Evolutionary conservation across 2,329 filamentous ascomycete genomes (phyloP).

Genomic region (Aspergillus sclerotialis): DNA sequence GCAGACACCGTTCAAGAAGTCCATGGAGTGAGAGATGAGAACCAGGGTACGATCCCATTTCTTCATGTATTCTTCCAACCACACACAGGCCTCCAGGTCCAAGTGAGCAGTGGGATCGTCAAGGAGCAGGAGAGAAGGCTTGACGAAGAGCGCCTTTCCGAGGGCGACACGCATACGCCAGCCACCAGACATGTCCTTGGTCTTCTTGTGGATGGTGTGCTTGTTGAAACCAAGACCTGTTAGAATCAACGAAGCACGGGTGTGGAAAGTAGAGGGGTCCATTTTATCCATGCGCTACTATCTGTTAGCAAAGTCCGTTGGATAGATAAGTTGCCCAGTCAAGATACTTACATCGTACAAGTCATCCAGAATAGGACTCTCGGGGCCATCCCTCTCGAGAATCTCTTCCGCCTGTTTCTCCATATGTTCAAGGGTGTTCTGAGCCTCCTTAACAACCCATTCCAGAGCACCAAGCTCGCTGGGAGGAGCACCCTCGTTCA

Average conservation of each 20-base stretch:
- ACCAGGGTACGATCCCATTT: conserved; percentile 98
- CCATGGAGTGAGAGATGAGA: conserved; percentile 94
- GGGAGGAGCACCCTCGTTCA: conserved; percentile 93
- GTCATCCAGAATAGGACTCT: conserved; percentile 83
- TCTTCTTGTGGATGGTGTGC: conserved; percentile 95
- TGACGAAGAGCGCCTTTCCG: conserved; percentile 96
- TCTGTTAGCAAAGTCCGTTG: conserved; percentile 14
- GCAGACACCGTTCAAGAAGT: conserved; percentile 99
- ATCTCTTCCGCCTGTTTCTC: conserved; percentile 85
- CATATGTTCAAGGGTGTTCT: conserved; percentile 83
- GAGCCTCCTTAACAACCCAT: conserved; percentile 93
- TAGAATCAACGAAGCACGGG: conserved; percentile 89
- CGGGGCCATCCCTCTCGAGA: conserved; percentile 85
- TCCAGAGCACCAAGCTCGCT: conserved; percentile 85
- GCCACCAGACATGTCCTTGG: conserved; percentile 99
- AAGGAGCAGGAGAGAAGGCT: conserved; percentile 88
- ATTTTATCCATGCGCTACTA: conserved; percentile 90
- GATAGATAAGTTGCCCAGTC: not conserved
- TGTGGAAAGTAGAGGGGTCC: conserved; percentile 96
- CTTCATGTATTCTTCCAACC: conserved; percentile 98
- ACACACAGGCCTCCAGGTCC: conserved; percentile 98
- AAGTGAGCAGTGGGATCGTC: conserved; percentile 98
- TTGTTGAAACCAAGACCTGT: conserved; percentile 99
- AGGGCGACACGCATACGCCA: conserved; percentile 99
- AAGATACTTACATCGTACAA: conserved; percentile 77